These are phyloP conservation scores for Rhododendron simsii DNA, from an alignment of 148 eudicot species.

Conservation along the genomic window DNA sequence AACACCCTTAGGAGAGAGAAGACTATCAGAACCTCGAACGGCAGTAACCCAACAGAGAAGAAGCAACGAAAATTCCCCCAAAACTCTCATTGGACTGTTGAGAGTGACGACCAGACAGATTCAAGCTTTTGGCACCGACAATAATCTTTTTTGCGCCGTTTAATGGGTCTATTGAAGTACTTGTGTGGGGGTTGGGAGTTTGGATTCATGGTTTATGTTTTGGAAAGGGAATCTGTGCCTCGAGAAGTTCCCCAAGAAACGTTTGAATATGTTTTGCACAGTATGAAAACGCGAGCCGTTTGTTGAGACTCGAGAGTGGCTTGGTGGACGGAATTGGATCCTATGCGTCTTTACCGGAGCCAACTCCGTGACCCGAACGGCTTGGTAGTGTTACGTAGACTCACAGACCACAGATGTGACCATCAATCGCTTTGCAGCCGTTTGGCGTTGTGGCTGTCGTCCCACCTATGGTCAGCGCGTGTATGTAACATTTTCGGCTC, in stretches of 20 bases:
- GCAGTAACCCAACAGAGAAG: slow-evolving; percentile 24
- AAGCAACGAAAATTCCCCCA: slow-evolving; percentile 21
- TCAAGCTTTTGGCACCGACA: neutral
- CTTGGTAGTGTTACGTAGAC: too few species aligned
- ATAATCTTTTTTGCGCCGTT: neutral
- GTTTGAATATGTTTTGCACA: neutral
- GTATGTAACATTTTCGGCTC: too few species aligned
- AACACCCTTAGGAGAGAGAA: slow-evolving; percentile 90
- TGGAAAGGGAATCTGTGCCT: neutral
- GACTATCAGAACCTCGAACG: slow-evolving; percentile 44
- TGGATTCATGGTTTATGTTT: neutral
- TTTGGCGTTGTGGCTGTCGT: too few species aligned
- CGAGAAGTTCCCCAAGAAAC: neutral
- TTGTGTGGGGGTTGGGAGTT: neutral
- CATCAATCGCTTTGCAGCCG: too few species aligned
- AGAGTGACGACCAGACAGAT: neutral
- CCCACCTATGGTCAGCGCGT: too few species aligned
- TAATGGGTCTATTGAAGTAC: neutral
- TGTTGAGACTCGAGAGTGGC: neutral
- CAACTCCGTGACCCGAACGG: neutral
- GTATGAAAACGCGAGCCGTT: neutral
- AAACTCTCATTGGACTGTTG: neutral
- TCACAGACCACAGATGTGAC: too few species aligned
- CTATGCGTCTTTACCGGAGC: neutral
- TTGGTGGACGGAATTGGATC: neutral